Percentiles rank a stretch among this genome's conserved stretches.
These are phyloP conservation scores for Plasmodium blacklocki DNA, from an alignment of 169 alveolate species.

Conservation along the genomic window DNA sequence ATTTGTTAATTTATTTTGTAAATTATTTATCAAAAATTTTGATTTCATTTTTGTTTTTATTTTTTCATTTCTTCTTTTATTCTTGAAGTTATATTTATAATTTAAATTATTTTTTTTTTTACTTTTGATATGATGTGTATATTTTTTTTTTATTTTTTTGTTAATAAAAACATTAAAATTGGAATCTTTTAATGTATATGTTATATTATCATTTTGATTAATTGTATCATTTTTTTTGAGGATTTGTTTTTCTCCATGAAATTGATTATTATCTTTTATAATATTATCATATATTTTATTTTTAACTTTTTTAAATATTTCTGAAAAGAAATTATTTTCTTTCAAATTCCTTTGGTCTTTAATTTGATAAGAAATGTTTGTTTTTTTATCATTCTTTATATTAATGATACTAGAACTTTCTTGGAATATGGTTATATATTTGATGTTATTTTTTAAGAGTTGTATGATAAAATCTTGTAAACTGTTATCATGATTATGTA, in stretches of 20 bases:
- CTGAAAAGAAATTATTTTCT: constrained; percentile 47
- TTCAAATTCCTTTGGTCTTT: constrained; percentile 12
- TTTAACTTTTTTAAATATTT: constrained; percentile 49
- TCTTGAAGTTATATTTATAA: constrained; percentile 25
- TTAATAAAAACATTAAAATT: constrained; percentile 42
- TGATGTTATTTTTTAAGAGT: constrained; percentile 42
- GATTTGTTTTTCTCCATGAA: neutral
- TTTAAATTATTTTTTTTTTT: constrained; percentile 22
- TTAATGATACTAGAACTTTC: constrained; percentile 9
- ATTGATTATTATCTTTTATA: constrained; percentile 24
- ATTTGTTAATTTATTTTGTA: neutral
- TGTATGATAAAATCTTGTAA: constrained; percentile 29
- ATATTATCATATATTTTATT: constrained; percentile 36
- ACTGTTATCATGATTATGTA: constrained; percentile 9
- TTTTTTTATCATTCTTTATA: constrained; percentile 45
- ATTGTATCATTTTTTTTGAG: neutral
- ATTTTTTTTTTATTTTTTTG: constrained; percentile 15
- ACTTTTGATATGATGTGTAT: neutral
- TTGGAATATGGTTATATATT: constrained; percentile 33
- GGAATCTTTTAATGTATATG: constrained; percentile 6
- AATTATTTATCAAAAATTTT: neutral
- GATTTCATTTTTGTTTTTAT: constrained; percentile 13
- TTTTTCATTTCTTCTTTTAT: constrained; percentile 14
- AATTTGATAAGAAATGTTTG: neutral
- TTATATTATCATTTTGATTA: constrained; percentile 13